Base-by-base conservation (phyloP, 192 early-diverging fungal species). In the Coemansia sp. region DNA sequence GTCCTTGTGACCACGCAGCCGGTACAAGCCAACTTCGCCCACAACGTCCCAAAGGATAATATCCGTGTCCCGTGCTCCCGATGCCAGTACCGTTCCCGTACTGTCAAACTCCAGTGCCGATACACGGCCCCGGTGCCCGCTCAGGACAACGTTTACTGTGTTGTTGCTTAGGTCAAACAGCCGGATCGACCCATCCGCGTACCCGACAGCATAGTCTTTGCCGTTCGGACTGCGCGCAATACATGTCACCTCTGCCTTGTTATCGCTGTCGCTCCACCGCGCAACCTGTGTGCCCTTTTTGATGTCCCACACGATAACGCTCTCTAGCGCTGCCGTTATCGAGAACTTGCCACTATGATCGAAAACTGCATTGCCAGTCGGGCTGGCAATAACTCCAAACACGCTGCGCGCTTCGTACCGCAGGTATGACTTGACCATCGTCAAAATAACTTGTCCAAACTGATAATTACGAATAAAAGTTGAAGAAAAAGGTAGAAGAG, bases 21-120 rank as follows among this genome's bases (percentile, higher is more conserved):
- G 84, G 60, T 86, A 93, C 68, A 97, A 83, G 14, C 97, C 97
- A 45, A 87, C 84, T 72, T 98, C 97, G 27, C 91, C 91, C 29
- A 97, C 88, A 6, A 96, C 85, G 70, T 99, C 96, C 97, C 97
- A 99, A 27, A 99, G 69, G 69, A 99, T 91, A 32, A 99, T 67
- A 77, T 99, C 94, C 5, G 95, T 99, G 70, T 99, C 97, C 62
- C 77, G 88, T 19, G 95, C 91, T 19, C 96, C 97, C 4, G 96
- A 98, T 0, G 90, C 95, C 23, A 99, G 87, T 12, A 90, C 84
- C 17, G 91, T 88, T 23, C 95, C 95, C 42, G 84, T 79, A 15
- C 80, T 71, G 55, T 98, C 95, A 71, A 94, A 99, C 17, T 87
- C 77, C 21, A 99, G 77, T 10, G 94, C 87, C 38, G 95, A 89